Base-by-base conservation (phyloP, 2,329 filamentous ascomycete genomes). In the Rhinocladiella similis region DNA sequence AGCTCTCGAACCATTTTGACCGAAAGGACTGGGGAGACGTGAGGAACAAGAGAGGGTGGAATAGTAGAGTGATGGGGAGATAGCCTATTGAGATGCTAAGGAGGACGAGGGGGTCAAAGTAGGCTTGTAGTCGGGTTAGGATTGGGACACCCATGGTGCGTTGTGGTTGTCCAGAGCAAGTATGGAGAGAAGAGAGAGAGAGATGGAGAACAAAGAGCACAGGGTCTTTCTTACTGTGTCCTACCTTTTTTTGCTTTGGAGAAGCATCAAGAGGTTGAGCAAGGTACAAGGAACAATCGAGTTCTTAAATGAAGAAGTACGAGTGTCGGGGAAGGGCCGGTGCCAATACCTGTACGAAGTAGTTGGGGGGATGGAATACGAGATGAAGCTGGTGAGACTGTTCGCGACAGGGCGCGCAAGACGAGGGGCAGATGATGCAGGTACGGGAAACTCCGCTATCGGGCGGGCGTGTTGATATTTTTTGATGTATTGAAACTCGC, bases 1-100 rank as follows among this genome's bases (percentile, higher is more conserved):
- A 54, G 38, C 45, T 56, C 42, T 54, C 57, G 55, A 65, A 63
- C 61, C 63, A 65, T 56, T 58, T 54, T 13, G 63, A 56, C 19
- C 53, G 63, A 45, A 65, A 61, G 19, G 54, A 47, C 6, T 42
- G 45, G 1, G 52, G 61, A 13, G 56, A 57, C 12, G 35, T 50
- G 36, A 62, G 18, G 25, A 61, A 36, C 25, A 64, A 53, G 13
- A 61, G 25, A 13, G 62, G 62, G 25, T 61, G 49, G 13, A 29
- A 50, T 13, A 63, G 14, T 14, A 61, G 13, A 2, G 56, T 60
- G 16, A 61, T 36, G 35, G 56, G 53, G 1, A 61, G 50, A 41
- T 61, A 61, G 7, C 22, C 39, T 19, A 62, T 47, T 14, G 57
- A 60, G 27, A 62, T 55, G 38, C 48, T 14, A 13, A 64, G 54